Evolutionary conservation across 257 asterid genomes (phyloP).

Genomic region (Cinchona pubescens): DNA sequence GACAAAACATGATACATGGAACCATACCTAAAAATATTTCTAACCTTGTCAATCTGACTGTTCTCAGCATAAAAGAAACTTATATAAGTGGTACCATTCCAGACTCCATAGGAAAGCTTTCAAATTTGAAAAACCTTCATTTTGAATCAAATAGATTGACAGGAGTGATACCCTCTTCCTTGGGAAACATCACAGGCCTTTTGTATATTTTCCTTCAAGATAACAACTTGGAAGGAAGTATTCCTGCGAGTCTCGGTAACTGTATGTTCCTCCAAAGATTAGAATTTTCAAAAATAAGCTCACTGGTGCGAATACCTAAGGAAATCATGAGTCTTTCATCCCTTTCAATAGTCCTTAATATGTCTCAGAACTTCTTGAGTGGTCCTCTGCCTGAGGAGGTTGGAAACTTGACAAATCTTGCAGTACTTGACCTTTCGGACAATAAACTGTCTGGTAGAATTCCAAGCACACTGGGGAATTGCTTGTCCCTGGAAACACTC

Average conservation of each 20-base stretch:
- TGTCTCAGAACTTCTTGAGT: constrained; percentile 37
- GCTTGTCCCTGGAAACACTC: constrained; percentile 34
- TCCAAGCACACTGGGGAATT: constrained; percentile 33
- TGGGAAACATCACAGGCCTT: constrained; percentile 38
- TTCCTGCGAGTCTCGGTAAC: constrained; percentile 40
- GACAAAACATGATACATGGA: constrained; percentile 37
- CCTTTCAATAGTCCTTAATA: constrained; percentile 25
- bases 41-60: constrained; percentile 31
- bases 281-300: constrained; percentile 37
- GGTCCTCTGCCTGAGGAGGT: constrained; percentile 39
- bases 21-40: constrained; percentile 39
- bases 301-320: constrained; percentile 34
- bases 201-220: constrained; percentile 29
- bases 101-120: constrained; percentile 41
- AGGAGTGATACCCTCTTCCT: constrained; percentile 36
- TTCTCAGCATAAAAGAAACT: constrained; percentile 28
- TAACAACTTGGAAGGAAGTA: constrained; percentile 42
- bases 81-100: constrained; percentile 41
- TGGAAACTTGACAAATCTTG: constrained; percentile 41
- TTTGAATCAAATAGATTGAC: constrained; percentile 37
- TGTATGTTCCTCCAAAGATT: constrained; percentile 32
- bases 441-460: constrained; percentile 44
- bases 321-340: constrained; percentile 34
- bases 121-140: constrained; percentile 27
- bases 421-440: constrained; percentile 36